These are phyloP conservation scores for Leptographium flavum DNA, from an alignment of 2,329 filamentous ascomycete genomes.

Conservation along the genomic window DNA sequence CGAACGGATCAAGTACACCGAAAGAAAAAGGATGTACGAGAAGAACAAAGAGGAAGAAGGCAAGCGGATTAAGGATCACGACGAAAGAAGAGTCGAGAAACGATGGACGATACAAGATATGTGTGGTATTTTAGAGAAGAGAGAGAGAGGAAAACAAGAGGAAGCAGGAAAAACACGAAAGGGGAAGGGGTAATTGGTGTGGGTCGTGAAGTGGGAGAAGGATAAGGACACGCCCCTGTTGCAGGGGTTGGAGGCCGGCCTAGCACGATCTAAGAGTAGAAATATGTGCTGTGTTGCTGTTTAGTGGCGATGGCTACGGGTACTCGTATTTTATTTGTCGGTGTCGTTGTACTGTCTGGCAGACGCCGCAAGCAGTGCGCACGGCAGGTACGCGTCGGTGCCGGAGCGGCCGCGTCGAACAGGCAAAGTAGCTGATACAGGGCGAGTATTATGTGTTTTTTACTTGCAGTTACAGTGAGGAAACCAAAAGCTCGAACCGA, in stretches of 20 bases:
- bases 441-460: no score
- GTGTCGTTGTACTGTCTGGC: no score
- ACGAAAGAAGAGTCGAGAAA: slow-evolving; percentile 6
- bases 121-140: background rate
- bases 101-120: slow-evolving; percentile 9
- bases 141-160: slow-evolving; percentile 2
- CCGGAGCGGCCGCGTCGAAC: no score
- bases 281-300: background rate
- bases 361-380: no score
- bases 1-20: slow-evolving; percentile 1
- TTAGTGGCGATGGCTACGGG: background rate
- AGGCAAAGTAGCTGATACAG: no score
- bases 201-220: background rate
- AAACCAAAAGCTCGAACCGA: no score
- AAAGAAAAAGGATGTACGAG: background rate
- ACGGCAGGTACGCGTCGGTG: no score
- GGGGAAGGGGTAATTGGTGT: slow-evolving; percentile 6
- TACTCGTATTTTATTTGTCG: background rate
- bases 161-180: slow-evolving; percentile 4
- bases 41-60: slow-evolving; percentile 1
- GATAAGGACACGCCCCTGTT: slow-evolving; percentile 1
- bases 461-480: no score
- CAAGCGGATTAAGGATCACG: slow-evolving; percentile 3
- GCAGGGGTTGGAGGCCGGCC: background rate
- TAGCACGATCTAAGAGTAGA: background rate